A percentile compares a stretch with the other conserved stretches of the same genome.
Conservation (phyloP, 495 filamentous ascomycete species). For the Barbatosphaeria neglecta region DNA sequence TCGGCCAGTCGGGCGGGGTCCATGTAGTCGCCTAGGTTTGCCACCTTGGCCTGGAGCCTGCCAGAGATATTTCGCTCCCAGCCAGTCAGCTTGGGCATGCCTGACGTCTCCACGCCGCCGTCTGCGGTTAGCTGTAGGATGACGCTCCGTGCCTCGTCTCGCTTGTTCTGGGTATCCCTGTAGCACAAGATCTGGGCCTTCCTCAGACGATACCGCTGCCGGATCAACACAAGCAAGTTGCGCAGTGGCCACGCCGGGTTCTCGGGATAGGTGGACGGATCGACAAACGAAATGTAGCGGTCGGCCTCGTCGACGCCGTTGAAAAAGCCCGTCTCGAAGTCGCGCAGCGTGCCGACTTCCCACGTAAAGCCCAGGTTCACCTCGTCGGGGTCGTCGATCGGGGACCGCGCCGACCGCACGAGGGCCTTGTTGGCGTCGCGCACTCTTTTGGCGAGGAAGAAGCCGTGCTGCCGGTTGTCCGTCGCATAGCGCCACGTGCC, state of each 20-base stretch:
- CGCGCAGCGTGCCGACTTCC: constrained; percentile 60
- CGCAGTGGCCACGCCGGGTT: constrained; percentile 87
- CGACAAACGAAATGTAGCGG: constrained; percentile 73
- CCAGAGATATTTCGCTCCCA: constrained; percentile 79
- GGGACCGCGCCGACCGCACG: constrained; percentile 3
- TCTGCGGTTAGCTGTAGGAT: constrained; percentile 51
- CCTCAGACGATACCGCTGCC: constrained; percentile 64
- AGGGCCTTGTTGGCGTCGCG: constrained; percentile 21
- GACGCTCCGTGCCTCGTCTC: constrained; percentile 70
- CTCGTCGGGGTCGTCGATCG: constrained; percentile 21
- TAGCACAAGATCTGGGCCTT: constrained; percentile 83
- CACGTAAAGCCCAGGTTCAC: constrained; percentile 50
- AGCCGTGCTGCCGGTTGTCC: constrained; percentile 76
- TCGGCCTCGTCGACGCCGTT: constrained; percentile 52
- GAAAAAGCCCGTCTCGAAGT: constrained; percentile 86
- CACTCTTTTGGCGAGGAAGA: constrained; percentile 80
- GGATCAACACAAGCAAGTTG: constrained; percentile 79
- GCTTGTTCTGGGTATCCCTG: constrained; percentile 62
- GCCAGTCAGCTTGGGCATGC: constrained; percentile 79
- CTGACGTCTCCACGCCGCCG: constrained; percentile 21
- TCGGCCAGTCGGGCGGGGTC: constrained; percentile 78
- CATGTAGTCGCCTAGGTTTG: constrained; percentile 82
- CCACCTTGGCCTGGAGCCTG: constrained; percentile 62
- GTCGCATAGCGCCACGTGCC: constrained; percentile 75
- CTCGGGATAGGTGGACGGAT: constrained; percentile 79